Evolutionary conservation across 306 rosid species (phyloP), one percentile per base, ranked within the genome.

Genomic region (Gillenia trifoliata): DNA sequence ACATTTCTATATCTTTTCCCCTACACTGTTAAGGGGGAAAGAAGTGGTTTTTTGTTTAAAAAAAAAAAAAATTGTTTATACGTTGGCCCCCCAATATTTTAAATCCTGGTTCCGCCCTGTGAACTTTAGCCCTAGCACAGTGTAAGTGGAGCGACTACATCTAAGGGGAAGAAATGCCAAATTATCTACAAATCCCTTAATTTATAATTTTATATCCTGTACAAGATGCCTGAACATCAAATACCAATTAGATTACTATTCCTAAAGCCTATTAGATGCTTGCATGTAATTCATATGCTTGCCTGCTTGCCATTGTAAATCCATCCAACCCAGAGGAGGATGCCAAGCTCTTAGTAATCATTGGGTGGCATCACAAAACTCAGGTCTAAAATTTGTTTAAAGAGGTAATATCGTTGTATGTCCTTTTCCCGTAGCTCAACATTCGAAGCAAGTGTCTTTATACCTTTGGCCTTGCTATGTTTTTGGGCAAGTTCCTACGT

Each of bases 391-490:
- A 70, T 29, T 64, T 68, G 41, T 25, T 71, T 10, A 47, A 47
- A 56, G 19, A 23, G 33, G 57, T 28, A 47, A 43, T 20, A 43
- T 20, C 40, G 17, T 50, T 74, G 74, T 76, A 69, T 10, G 73
- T 73, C 65, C 72, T 71, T 61, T 68, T 74, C 26, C 43, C 38
- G 41, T 26, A 65, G 87, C 87, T 81, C 93, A 82, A 82, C 74
- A 76, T 80, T 78, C 87, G 63, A 86, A 78, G 85, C 70, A 60
- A 30, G 30, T 76, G 87, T 82, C 82, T 67, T 54, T 66, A 73
- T 50, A 65, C 75, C 66, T 83, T 82, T 84, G 87, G 81, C 92
- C 72, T 75, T 25, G 75, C 45, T 70, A 78, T 81, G 89, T 78
- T 87, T 56, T 76, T 72, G 79, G 80, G 84, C 77, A 83, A 80